Evolutionary conservation across 2,329 filamentous ascomycete genomes (phyloP), one percentile per base, ranked within the genome.

Genomic region (Cladophialophora immunda): DNA sequence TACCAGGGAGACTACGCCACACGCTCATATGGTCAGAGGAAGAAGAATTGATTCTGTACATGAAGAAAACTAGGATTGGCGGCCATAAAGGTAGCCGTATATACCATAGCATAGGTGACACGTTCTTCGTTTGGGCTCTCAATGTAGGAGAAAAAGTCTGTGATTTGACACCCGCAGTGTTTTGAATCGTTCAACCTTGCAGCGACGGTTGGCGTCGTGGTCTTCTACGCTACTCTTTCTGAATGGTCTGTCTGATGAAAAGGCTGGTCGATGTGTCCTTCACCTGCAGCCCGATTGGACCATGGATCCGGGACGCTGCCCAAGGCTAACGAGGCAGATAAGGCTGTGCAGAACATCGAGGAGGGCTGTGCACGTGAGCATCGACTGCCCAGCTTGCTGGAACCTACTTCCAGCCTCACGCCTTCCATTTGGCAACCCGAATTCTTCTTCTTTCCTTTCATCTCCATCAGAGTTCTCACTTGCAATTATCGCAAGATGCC

Each of bases 1-100:
- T 50, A 50, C 45, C 9, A 50, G 45, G 45, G 45, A 50, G 45
- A 50, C 22, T 50, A 50, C 45, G 45, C 45, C 5, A 50, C 45
- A 25, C 45, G 45, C 2, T 50, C 45, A 9, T 50, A 50, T 50
- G 45, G 45, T 3, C 45, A 50, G 19, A 50, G 45, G 45, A 50
- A 50, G 19, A n/a, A 19, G 19, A 25, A 25, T n/a, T 50, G 45
- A 50, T 50, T 25, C 4, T 41, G 11, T 25, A 25, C 22, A 50
- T 25, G 13, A 11, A 50, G 2, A 19, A 27, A 13, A 6, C 32
- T 34, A 5, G 17, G 17, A 8, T 19, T 2, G 32, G 13, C 32
- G 32, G 32, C 32, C 8, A 5, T 19, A 8, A 41, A 19, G 15
- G 38, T 41, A 4, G 38, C n/a, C 8, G 15, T 17, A n/a, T 19